Evolutionary conservation across 2,329 filamentous ascomycete species (phyloP).

Genomic region (Colletotrichum falcatum): DNA sequence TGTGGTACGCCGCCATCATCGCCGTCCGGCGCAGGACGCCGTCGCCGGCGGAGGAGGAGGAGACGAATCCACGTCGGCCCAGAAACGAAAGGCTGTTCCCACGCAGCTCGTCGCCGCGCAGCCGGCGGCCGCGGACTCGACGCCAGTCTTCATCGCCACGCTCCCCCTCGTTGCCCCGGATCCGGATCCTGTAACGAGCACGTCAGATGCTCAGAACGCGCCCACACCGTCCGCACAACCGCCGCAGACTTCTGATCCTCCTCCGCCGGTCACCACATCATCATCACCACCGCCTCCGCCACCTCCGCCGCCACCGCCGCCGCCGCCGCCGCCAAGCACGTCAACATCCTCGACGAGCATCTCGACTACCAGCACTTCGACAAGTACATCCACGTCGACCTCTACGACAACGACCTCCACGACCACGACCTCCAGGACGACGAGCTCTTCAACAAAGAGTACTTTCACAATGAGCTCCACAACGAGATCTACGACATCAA

Average conservation of each 20-base stretch:
- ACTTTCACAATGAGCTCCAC: neutral
- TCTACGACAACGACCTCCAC: too few relatives aligned
- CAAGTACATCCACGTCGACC: too few relatives aligned
- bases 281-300: too few relatives aligned
- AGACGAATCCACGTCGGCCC: neutral
- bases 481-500: neutral
- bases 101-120: neutral
- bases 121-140: neutral
- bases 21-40: neutral
- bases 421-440: neutral
- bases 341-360: neutral
- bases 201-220: neutral
- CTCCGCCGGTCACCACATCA: neutral
- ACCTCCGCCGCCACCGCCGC: too few relatives aligned
- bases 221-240: neutral
- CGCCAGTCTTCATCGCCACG: conserved; percentile 31
- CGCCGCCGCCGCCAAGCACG: neutral
- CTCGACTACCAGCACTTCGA: neutral
- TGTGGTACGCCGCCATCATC: conserved; percentile 23
- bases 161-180: conserved; percentile 19
- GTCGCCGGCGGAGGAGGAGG: neutral
- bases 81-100: neutral
- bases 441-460: neutral
- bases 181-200: neutral
- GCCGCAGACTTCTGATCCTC: neutral